These are phyloP conservation scores for Przewalskia tangutica DNA, from an alignment of 257 asterid species.

Conservation along the genomic window DNA sequence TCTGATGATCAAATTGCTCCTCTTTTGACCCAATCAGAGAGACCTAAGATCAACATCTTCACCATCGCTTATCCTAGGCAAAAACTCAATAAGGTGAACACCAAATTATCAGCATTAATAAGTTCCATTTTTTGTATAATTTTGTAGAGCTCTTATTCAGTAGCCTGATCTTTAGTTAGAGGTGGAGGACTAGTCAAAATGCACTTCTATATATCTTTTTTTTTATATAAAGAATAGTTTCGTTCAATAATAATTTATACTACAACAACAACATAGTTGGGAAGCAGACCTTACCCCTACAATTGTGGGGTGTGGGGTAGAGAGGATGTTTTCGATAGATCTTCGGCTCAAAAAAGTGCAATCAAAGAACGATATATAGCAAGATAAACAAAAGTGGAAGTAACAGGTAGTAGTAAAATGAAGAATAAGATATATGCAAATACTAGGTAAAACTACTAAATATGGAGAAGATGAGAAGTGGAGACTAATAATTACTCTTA, in stretches of 20 bases:
- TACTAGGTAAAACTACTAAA: no score
- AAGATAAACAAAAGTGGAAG: no score
- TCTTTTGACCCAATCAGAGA: conserved; percentile 19
- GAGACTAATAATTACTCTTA: not conserved
- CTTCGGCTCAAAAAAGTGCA: no score
- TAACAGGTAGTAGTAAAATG: no score
- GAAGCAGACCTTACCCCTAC: no score
- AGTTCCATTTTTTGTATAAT: not conserved
- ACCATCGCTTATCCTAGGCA: conserved; percentile 18
- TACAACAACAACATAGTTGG: not conserved
- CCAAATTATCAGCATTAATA: not conserved
- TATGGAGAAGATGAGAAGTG: no score
- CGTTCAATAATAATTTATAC: not conserved
- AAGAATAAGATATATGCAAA: no score
- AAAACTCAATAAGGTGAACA: conserved; percentile 16
- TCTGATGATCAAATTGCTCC: conserved; percentile 22
- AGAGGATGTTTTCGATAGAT: no score
- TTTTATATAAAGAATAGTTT: not conserved
- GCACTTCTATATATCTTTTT: not conserved
- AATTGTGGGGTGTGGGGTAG: no score
- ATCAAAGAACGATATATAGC: no score
- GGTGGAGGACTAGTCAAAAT: not conserved
- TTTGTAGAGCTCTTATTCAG: not conserved
- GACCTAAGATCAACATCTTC: conserved; percentile 33
- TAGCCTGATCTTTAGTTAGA: not conserved